Conservation (phyloP, 345 rosid genomes). For the Stellera chamaejasme region DNA sequence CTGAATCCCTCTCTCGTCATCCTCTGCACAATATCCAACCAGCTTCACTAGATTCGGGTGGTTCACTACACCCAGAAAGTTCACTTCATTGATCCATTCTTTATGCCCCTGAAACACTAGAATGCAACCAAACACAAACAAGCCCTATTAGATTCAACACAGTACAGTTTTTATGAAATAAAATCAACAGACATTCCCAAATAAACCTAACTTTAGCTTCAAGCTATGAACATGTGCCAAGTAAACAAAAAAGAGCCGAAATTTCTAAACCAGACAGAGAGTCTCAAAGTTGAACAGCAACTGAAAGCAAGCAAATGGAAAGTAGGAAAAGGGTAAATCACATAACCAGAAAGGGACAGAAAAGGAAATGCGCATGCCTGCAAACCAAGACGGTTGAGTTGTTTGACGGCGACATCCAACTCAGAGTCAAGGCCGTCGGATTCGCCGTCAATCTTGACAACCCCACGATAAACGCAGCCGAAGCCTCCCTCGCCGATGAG, state of each 20-base stretch:
- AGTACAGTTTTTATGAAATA: no score
- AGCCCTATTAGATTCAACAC: conserved; percentile 16
- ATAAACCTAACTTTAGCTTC: no score
- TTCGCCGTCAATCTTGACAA: conserved; percentile 31
- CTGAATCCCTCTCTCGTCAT: conserved; percentile 92
- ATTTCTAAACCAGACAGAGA: no score
- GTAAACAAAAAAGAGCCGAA: no score
- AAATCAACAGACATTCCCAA: no score
- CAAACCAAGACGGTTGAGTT: conserved; percentile 88
- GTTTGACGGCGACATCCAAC: conserved; percentile 76
- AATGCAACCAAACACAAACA: conserved; percentile 29
- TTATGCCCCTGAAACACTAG: conserved; percentile 92
- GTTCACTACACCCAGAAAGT: conserved; percentile 78
- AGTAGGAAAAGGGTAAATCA: background rate
- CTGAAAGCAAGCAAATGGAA: no score
- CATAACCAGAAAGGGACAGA: background rate
- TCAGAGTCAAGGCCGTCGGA: conserved; percentile 29
- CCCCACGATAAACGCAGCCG: conserved; percentile 82
- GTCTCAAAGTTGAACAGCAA: no score
- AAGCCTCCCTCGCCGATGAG: conserved; percentile 95
- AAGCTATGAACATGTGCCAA: no score
- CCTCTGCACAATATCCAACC: conserved; percentile 91
- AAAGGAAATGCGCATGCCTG: conserved; percentile 57
- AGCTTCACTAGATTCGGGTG: conserved; percentile 93
- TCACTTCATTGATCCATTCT: conserved; percentile 98